phyloP scores from a whole-genome alignment of 805 yeast species.

The Yarrowia keelungensis region DNA sequence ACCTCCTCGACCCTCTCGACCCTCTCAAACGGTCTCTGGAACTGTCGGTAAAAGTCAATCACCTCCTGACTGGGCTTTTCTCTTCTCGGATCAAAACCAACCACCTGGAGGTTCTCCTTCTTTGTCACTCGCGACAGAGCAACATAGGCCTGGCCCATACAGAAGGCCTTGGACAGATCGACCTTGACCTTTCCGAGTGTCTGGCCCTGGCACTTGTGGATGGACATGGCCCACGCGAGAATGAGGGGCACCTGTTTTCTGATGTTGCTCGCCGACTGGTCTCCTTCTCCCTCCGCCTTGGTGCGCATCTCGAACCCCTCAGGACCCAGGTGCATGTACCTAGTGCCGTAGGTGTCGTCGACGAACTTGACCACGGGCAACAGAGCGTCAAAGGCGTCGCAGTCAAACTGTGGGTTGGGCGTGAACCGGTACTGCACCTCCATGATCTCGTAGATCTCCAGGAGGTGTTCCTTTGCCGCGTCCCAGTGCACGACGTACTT shows the following conservation, averaged over 20 bases:
- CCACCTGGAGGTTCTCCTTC: conserved; percentile 78
- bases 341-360: conserved; percentile 11
- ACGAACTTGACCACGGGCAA: conserved; percentile 31
- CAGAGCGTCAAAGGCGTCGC: background rate
- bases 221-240: conserved; percentile 93
- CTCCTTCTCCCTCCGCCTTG: background rate
- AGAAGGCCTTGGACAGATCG: conserved; percentile 78
- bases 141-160: conserved; percentile 94
- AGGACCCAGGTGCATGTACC: background rate
- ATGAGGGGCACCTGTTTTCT: conserved; percentile 83
- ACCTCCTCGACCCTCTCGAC: background rate
- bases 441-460: conserved; percentile 20
- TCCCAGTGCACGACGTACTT: background rate
- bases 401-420: conserved; percentile 1
- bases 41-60: conserved; percentile 62
- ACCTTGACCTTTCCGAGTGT: conserved; percentile 78
- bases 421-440: conserved; percentile 4
- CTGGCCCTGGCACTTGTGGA: conserved; percentile 96
- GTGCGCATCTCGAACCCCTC: background rate
- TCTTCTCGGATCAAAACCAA: conserved; percentile 68
- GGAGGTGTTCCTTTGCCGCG: background rate
- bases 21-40: conserved; percentile 29
- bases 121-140: conserved; percentile 91
- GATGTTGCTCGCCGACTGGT: conserved; percentile 42
- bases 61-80: conserved; percentile 80